Base-by-base conservation (phyloP, 148 eudicot species). In the Chenopodium album region DNA sequence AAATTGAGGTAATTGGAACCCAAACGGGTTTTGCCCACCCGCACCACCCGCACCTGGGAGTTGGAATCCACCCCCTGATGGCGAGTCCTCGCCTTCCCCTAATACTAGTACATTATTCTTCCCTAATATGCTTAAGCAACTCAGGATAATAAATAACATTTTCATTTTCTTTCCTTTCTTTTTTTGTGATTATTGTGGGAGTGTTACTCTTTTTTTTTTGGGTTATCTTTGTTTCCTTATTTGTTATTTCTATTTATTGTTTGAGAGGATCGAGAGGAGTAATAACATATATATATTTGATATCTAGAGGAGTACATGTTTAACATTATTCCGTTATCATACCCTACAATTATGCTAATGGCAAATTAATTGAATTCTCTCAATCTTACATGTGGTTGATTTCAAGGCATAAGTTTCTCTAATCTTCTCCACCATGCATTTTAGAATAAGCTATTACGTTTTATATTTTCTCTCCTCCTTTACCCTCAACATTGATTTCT, bases 401-500 rank as follows among this genome's bases (percentile, higher is more conserved):
- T 26, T 4, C 5, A 70, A 32, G 59, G 52, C 76, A 1, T 70
- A 2, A 54, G 71, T 69, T 32, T 52, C 75, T 79, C 81, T 68
- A 4, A 0, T 0, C 2, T 74, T 8, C 23, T 70, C 13, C 59
- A 32, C 66, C 72, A 64, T 52, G 48, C 37, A 68, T 54, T 78
- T 32, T 67, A 9, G n/a, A 22, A 5, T 48, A 10, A 41, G 7
- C 44, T 41, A 41, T 4, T 34, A 4, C 37, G 37, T 4, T 41
- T 4, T 41, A 6, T 41, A 41, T 41, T 41, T 41, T 41, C 44
- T 41, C 44, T 41, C 44, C 44, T 41, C 44, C 44, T 41, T 41
- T 41, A 41, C 44, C 44, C 4, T 47, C 56, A 73, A 28, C 79
- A 31, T 37, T n/a, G 63, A 76, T 9, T 62, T 63, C 79, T 76